Conservation (phyloP, 1,284 basidiomycete genomes). For the Rhodotorula mucilaginosa region DNA sequence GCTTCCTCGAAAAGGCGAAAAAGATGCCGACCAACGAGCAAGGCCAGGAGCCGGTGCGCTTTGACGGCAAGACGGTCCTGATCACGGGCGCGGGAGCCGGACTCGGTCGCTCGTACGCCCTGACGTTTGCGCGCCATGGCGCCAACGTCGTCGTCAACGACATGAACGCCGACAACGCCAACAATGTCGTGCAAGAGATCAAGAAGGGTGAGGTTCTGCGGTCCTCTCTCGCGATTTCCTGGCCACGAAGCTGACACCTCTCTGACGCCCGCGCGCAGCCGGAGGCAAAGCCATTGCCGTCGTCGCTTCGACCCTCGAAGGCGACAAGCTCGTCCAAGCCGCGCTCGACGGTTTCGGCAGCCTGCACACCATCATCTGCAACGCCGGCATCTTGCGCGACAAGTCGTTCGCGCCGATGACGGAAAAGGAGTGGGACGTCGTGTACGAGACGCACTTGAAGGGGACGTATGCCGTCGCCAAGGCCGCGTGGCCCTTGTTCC, state of each 20-base stretch:
- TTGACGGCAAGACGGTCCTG: slow-evolving; percentile 86
- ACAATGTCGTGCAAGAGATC: slow-evolving; percentile 82
- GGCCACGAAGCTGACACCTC: not conserved
- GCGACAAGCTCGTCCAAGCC: slow-evolving; percentile 81
- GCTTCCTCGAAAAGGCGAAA: slow-evolving; percentile 67
- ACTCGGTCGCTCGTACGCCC: slow-evolving; percentile 85
- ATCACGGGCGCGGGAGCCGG: slow-evolving; percentile 92
- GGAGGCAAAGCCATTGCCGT: slow-evolving; percentile 85
- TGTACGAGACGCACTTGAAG: slow-evolving; percentile 78
- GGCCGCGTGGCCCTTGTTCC: slow-evolving; percentile 95
- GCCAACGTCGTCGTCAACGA: slow-evolving; percentile 98
- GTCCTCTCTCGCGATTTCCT: slow-evolving; percentile 21
- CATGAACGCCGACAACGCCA: slow-evolving; percentile 70
- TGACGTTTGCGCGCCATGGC: slow-evolving; percentile 85
- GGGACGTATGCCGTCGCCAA: slow-evolving; percentile 65
- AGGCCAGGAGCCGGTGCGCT: slow-evolving; percentile 62
- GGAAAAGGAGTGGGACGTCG: slow-evolving; percentile 91
- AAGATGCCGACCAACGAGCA: slow-evolving; percentile 71
- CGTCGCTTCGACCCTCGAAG: slow-evolving; percentile 84
- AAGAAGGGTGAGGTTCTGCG: slow-evolving; percentile 58
- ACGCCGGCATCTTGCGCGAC: slow-evolving; percentile 84
- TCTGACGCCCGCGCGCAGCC: slow-evolving; percentile 51
- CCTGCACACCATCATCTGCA: slow-evolving; percentile 81
- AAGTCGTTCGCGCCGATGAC: slow-evolving; percentile 76
- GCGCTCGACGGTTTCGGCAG: slow-evolving; percentile 84